These are phyloP conservation scores for Pittosporum tobira DNA, from an alignment of 129 eudicot species.

Conservation along the genomic window DNA sequence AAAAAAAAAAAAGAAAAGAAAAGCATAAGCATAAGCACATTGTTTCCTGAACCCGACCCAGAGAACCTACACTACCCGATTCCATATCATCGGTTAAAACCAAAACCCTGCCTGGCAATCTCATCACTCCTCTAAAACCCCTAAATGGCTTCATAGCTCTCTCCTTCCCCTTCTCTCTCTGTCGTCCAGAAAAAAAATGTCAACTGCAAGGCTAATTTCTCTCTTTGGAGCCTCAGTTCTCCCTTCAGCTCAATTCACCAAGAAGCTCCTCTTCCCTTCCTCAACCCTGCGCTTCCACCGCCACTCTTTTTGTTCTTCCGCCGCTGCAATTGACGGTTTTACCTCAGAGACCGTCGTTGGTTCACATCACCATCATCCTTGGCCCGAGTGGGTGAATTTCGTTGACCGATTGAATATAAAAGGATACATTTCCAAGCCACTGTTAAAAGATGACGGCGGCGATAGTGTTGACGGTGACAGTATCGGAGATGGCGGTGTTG, in stretches of 20 bases:
- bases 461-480: conserved; percentile 15
- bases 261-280: conserved; percentile 10
- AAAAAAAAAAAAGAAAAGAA: too few relatives aligned
- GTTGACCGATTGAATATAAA: conserved; percentile 64
- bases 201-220: conserved; percentile 22
- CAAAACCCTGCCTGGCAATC: not conserved
- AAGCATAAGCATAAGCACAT: too few relatives aligned
- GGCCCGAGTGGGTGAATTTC: conserved; percentile 94
- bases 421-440: conserved; percentile 44
- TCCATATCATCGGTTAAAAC: too few relatives aligned
- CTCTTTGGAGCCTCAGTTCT: conserved; percentile 25
- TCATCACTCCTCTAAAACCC: too few relatives aligned
- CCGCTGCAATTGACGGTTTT: conserved; percentile 17
- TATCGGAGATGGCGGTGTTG: conserved; percentile 23
- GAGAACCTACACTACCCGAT: too few relatives aligned
- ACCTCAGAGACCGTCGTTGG: conserved; percentile 1
- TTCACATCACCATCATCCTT: conserved; percentile 44
- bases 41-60: too few relatives aligned
- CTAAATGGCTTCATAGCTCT: not conserved
- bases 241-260: conserved; percentile 22
- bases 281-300: conserved; percentile 42
- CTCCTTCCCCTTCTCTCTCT: not conserved
- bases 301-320: conserved; percentile 26
- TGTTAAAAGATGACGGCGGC: conserved; percentile 5
- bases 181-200: conserved; percentile 14